These are phyloP conservation scores for Phoenix roebelenii DNA, from an alignment of 176 grass and related monocot species.

Conservation along the genomic window DNA sequence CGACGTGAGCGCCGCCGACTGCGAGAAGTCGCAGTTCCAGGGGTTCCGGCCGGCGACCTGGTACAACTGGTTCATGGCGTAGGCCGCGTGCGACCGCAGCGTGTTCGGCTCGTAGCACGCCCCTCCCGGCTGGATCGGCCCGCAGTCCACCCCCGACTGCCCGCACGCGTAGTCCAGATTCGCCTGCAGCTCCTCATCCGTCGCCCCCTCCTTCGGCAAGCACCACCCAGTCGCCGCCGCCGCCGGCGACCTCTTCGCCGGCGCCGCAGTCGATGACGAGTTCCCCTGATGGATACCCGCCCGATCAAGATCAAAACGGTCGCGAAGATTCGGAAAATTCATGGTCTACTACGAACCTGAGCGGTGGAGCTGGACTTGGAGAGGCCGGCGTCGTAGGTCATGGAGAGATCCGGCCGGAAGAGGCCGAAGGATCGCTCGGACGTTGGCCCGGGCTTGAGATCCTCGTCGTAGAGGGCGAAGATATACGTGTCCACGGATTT, in stretches of 20 bases:
- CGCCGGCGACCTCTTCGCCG: too few relatives aligned
- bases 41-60: conserved; percentile 52
- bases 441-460: too few relatives aligned
- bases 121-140: conserved; percentile 59
- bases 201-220: conserved; percentile 49
- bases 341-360: too few relatives aligned
- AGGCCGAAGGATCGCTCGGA: too few relatives aligned
- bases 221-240: conserved; percentile 39
- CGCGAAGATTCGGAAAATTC: too few relatives aligned
- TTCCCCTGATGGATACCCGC: too few relatives aligned
- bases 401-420: too few relatives aligned
- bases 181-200: conserved; percentile 59
- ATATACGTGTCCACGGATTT: too few relatives aligned
- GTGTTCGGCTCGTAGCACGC: conserved; percentile 86
- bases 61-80: conserved; percentile 95
- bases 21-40: conserved; percentile 75
- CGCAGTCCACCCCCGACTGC: conserved; percentile 67
- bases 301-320: too few relatives aligned
- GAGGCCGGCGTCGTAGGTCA: too few relatives aligned
- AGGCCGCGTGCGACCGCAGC: conserved; percentile 77
- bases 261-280: too few relatives aligned
- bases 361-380: background rate
- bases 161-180: conserved; percentile 81
- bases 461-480: too few relatives aligned
- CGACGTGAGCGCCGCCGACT: conserved; percentile 58